phyloP scores from a whole-genome alignment of 176 grass and related monocot species.

The Alloteropsis semialata region DNA sequence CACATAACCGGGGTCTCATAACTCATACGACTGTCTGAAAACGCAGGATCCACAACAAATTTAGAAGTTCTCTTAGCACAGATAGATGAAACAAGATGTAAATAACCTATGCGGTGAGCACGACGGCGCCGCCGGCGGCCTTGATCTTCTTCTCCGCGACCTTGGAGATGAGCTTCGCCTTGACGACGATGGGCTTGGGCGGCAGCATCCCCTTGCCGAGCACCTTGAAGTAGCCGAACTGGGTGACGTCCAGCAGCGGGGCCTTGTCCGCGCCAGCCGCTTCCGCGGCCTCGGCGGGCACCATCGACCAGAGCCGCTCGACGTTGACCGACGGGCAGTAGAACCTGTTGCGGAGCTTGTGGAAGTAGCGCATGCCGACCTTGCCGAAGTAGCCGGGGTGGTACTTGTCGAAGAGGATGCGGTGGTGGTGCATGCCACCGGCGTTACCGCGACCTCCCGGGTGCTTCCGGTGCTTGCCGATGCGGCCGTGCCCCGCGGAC shows the following conservation, averaged over 20 bases:
- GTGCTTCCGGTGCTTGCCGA: constrained; percentile 94
- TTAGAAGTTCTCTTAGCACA: constrained; percentile 14
- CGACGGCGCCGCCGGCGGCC: constrained; percentile 69
- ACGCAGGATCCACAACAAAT: neutral
- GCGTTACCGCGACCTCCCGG: constrained; percentile 80
- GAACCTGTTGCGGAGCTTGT: constrained; percentile 78
- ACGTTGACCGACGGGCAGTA: constrained; percentile 66
- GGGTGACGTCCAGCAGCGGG: constrained; percentile 63
- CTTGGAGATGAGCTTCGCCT: constrained; percentile 87
- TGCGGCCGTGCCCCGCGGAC: constrained; percentile 71
- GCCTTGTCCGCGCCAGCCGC: constrained; percentile 38
- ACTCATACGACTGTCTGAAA: neutral
- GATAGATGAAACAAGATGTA: constrained; percentile 3
- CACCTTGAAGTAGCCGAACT: constrained; percentile 93
- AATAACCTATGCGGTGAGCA: constrained; percentile 63
- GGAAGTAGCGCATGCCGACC: constrained; percentile 94
- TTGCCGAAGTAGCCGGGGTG: constrained; percentile 88
- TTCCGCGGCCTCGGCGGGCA: constrained; percentile 53
- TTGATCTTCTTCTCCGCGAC: constrained; percentile 97
- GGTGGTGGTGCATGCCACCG: constrained; percentile 90
- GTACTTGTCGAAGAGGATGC: constrained; percentile 97
- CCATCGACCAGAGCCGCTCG: constrained; percentile 73
- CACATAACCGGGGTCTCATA: constrained; percentile 4
- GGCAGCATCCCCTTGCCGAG: constrained; percentile 72
- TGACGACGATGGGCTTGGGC: constrained; percentile 63